Evolutionary conservation across 2,329 filamentous ascomycete genomes (phyloP), one percentile per base, ranked within the genome.

Genomic region (Fusarium mangiferae): DNA sequence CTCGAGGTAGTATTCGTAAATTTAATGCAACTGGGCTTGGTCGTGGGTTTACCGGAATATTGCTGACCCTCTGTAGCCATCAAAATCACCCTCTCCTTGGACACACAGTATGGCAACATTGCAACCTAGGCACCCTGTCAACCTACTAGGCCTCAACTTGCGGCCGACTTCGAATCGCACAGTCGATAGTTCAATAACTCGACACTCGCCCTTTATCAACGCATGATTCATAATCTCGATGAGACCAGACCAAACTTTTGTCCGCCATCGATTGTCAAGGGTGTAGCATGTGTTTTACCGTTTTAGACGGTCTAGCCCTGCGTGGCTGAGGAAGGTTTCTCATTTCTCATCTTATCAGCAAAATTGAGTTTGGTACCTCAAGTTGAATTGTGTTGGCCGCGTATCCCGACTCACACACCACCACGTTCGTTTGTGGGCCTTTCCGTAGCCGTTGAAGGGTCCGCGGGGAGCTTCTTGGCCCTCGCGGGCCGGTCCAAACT

Each of bases 401-500:
- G 66, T 52, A 49, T 64, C 54, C 55, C 45, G 55, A 60, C 51
- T 68, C 71, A 42, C 66, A 67, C 74, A 72, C 72, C 73, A 68
- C 46, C 52, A 62, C 24, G 54, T 56, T 65, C 30, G 54, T 59
- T 65, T 60, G 51, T 66, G 60, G 58, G 51, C 44, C 70, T 62
- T 65, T 44, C 68, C 54, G 58, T 55, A 49, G 66, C 74, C 63
- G 62, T 72, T 77, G 70, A 63, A 68, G 66, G 70, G 58, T 72
- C 45, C 54, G 39, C 51, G 46, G 61, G 66, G 57, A 71, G 61
- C 48, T 64, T 74, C 58, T 55, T 65, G 46, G 66, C 52, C 52
- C 55, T 68, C 51, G 62, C 67, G 70, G 71, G 71, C 70, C 71
- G 71, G 58, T 58, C 70, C 71, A 74, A 74, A 72, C 66, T 73